A percentile compares a stretch with the other conserved stretches of the same genome.
Evolutionary conservation across 2,329 filamentous ascomycete species (phyloP).

Genomic region (Exophiala alcalophila): DNA sequence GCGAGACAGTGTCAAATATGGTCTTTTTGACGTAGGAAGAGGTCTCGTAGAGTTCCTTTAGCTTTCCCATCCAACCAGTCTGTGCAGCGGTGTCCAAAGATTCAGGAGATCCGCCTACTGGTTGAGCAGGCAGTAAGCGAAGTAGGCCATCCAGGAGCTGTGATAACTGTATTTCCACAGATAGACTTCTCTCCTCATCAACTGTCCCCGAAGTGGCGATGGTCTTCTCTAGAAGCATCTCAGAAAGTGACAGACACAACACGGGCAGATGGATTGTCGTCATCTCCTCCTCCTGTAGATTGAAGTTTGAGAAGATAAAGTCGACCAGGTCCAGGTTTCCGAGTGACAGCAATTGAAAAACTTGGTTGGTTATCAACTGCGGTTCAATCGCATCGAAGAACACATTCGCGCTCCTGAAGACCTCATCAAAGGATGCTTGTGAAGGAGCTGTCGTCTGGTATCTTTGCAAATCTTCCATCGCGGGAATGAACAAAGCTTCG

Average conservation of each 20-base stretch:
- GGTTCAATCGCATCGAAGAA: slow-evolving; percentile 99
- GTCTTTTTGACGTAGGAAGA: slow-evolving; percentile 18
- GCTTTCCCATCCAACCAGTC: slow-evolving; percentile 14
- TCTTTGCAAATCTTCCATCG: slow-evolving; percentile 72
- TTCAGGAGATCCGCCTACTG: neutral
- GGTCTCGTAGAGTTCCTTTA: slow-evolving; percentile 12
- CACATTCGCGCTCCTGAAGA: slow-evolving; percentile 85
- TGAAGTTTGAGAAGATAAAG: slow-evolving; percentile 86
- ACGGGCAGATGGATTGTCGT: slow-evolving; percentile 27
- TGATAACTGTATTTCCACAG: slow-evolving; percentile 49
- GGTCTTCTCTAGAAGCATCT: slow-evolving; percentile 18
- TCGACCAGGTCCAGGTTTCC: slow-evolving; percentile 67
- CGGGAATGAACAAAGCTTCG: slow-evolving; percentile 81
- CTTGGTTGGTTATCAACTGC: slow-evolving; percentile 83
- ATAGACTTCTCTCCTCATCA: slow-evolving; percentile 30
- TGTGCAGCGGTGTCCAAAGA: neutral
- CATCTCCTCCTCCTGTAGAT: slow-evolving; percentile 94
- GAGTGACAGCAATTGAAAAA: slow-evolving; percentile 55
- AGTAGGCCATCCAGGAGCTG: slow-evolving; percentile 32
- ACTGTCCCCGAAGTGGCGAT: slow-evolving; percentile 2
- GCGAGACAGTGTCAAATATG: slow-evolving; percentile 9
- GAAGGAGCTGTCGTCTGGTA: slow-evolving; percentile 66
- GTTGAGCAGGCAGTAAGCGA: slow-evolving; percentile 30
- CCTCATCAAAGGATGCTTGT: slow-evolving; percentile 76
- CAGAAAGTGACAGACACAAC: slow-evolving; percentile 26